These are phyloP conservation scores for Globisporangium echinulatum DNA, from an alignment of 352 stramenopile genomes.

Conservation along the genomic window DNA sequence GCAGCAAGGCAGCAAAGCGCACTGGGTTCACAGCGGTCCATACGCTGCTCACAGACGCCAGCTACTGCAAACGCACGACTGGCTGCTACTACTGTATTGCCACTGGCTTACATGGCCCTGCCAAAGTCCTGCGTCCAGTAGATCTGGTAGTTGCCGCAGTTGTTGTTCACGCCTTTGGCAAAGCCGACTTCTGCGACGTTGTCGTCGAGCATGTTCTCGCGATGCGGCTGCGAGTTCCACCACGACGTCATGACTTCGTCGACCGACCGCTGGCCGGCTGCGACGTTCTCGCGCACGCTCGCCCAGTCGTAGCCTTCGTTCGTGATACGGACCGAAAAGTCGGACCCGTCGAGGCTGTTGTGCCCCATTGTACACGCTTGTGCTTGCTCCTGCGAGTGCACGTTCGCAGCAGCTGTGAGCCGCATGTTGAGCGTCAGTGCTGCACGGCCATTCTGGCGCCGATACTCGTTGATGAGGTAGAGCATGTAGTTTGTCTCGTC, in stretches of 20 bases:
- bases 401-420: constrained; percentile 24
- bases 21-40: too few species aligned
- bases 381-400: constrained; percentile 40
- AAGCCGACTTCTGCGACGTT: constrained; percentile 9
- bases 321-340: constrained; percentile 30
- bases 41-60: too few species aligned
- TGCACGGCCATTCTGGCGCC: constrained; percentile 20
- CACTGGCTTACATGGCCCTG: not conserved
- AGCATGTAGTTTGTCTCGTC: constrained; percentile 38
- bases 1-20: too few species aligned
- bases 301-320: constrained; percentile 35
- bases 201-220: constrained; percentile 34
- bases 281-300: constrained; percentile 39
- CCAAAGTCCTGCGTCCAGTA: constrained; percentile 19
- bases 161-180: constrained; percentile 6
- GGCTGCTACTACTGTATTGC: too few species aligned
- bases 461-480: constrained; percentile 43
- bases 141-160: constrained; percentile 7
- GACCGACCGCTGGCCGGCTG: constrained; percentile 27
- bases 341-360: constrained; percentile 29
- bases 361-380: constrained; percentile 31
- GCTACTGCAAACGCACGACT: too few species aligned
- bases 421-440: constrained; percentile 33
- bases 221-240: constrained; percentile 34
- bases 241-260: constrained; percentile 28